A percentile compares a stretch with the other conserved stretches of the same genome.
phyloP scores from a whole-genome alignment of 2,329 filamentous ascomycete genomes.

The Verticillium albo-atrum region DNA sequence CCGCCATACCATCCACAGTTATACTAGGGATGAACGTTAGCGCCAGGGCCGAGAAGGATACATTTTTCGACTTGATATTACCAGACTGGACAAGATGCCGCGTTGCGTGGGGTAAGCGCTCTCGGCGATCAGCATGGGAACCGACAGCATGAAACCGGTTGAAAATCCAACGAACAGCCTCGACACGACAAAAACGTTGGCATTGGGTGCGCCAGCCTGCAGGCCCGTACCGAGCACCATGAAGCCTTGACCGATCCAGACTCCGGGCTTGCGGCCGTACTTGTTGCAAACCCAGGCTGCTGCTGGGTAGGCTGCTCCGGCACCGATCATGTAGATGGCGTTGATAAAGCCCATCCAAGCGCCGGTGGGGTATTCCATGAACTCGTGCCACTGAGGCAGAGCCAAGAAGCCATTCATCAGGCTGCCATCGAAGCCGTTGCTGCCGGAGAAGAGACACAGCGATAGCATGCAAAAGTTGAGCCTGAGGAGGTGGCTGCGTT shows the following conservation, averaged over 20 bases:
- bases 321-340: conserved; percentile 56
- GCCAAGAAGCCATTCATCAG: conserved; percentile 40
- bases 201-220: conserved; percentile 46
- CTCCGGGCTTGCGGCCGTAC: conserved; percentile 47
- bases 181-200: conserved; percentile 41
- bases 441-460: conserved; percentile 26
- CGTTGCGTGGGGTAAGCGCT: conserved; percentile 46
- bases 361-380: conserved; percentile 41
- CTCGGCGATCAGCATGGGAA: conserved; percentile 49
- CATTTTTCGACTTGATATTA: background rate
- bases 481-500: conserved; percentile 32
- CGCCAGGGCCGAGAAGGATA: too few species aligned
- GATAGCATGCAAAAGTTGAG: conserved; percentile 35
- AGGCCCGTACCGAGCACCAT: conserved; percentile 53
- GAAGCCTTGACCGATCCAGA: conserved; percentile 48
- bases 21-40: conserved; percentile 24
- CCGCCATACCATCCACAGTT: conserved; percentile 54
- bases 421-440: conserved; percentile 29
- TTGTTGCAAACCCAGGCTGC: conserved; percentile 51
- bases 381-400: conserved; percentile 38
- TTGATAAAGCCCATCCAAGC: conserved; percentile 46
- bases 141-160: conserved; percentile 28
- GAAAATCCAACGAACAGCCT: conserved; percentile 52
- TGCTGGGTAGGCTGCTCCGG: conserved; percentile 50
- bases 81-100: conserved; percentile 43